Evolutionary conservation across 1,284 basidiomycete genomes (phyloP), one percentile per base, ranked within the genome.

Genomic region (Apiotrichum porosum): DNA sequence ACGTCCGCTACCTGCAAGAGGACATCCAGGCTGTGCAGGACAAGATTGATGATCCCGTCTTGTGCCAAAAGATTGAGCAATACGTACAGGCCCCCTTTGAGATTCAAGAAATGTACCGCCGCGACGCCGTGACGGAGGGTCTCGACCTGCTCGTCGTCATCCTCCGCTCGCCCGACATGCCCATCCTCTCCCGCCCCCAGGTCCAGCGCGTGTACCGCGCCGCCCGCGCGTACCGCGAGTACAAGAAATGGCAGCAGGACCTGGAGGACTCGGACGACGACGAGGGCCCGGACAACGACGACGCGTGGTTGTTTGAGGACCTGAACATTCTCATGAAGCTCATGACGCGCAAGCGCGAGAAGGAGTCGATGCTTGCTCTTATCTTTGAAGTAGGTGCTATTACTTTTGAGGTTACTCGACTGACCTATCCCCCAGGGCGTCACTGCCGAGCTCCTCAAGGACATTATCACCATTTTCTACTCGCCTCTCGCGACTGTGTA

Each of bases 401-500:
- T n/a, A n/a, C n/a, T n/a, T n/a, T n/a, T n/a, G 49, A 52, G 80
- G 68, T 44, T 8, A 15, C 10, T 13, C 2, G 9, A 15, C 17
- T 21, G 6, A 31, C 42, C 44, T 17, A 47, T 13, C 2, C 32
- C 3, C 19, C 54, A 94, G 90, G 92, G 93, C 13, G 86, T 85
- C 34, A 98, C 95, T 0, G 84, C 95, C 3, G 94, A 97, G 40
- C 76, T 99, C 33, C 77, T 98, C 61, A 97, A 94, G 73, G 95
- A 99, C 69, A 97, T 99, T 54, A 92, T 99, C 61, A 97, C 95
- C 12, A 98, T 99, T 54, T 98, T 99, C 73, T 99, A 99, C 72
- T 77, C 93, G 1, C 95, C 95, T 1, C 78, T 99, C n/a, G 95
- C 95, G 0, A 89, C 94, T 63, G 95, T 98, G 2, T 99, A 98